Conservation (phyloP, 1,139 yeast species). For the Pneumocystis oryctolagi region DNA sequence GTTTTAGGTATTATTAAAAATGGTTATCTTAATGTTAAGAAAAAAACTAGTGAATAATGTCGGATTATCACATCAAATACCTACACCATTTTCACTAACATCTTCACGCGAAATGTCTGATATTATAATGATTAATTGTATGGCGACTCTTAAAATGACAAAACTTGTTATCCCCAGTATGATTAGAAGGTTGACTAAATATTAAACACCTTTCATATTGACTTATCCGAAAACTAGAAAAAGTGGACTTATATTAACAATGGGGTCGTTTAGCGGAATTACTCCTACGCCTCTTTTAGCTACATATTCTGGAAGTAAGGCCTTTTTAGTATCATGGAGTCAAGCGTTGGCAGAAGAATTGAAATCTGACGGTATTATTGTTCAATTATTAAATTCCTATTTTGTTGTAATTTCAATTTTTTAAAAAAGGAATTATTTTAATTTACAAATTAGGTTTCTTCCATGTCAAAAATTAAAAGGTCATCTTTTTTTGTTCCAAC, state of each 20-base stretch:
- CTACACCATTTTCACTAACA: conserved; percentile 83
- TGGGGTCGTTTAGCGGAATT: conserved; percentile 95
- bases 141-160: conserved; percentile 72
- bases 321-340: conserved; percentile 88
- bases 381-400: conserved; percentile 74
- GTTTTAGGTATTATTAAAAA: conserved; percentile 31
- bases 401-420: conserved; percentile 33
- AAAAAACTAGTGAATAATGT: conserved; percentile 51
- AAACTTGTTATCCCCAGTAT: conserved; percentile 59
- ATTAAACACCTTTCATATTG: not conserved
- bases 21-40: not conserved
- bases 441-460: conserved; percentile 38
- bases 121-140: conserved; percentile 73
- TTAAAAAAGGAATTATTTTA: not conserved
- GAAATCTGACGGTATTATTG: conserved; percentile 54
- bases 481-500: conserved; percentile 64
- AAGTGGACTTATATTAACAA: conserved; percentile 67
- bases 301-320: conserved; percentile 90
- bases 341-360: conserved; percentile 81
- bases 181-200: conserved; percentile 23
- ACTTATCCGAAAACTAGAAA: conserved; percentile 16
- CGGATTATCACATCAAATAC: conserved; percentile 87
- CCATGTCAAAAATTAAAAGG: conserved; percentile 86
- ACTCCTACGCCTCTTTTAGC: conserved; percentile 87
- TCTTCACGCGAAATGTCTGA: conserved; percentile 52